Evolutionary conservation across 2,329 filamentous ascomycete species (phyloP), one percentile per base, ranked within the genome.

Genomic region (Fusarium continuum): DNA sequence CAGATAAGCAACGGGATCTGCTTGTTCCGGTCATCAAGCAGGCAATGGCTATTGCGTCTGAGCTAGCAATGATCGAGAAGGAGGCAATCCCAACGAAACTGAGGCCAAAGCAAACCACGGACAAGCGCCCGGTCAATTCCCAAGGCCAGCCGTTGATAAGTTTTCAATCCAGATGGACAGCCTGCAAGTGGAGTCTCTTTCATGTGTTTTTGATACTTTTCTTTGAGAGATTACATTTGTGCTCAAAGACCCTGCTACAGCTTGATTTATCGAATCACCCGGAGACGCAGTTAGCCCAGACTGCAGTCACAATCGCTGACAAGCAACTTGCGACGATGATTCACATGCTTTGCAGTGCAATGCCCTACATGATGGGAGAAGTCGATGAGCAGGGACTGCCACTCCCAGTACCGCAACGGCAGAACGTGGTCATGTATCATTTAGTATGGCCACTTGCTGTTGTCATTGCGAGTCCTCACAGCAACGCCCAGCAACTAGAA

Each of bases 331-430:
- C 20, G 25, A 26, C n/a, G 2, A 41, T 58, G 16, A 26, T 38
- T 36, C 13, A 29, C 17, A 45, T 39, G 31, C 16, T 64, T 7
- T 64, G 47, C 19, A 39, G 31, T 19, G 47, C 20, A 11, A 34
- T 64, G 19, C 60, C 54, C 3, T 64, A 51, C 28, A 2, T 64
- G 11, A 55, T 64, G 47, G 61, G 61, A 0, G 61, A 64, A n/a
- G 54, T 64, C 28, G 25, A 60, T 19, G 38, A 43, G 23, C 28
- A 60, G 17, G 61, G 61, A 14, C 13, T 41, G 13, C 54, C 60
- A 11, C 26, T 64, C 14, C 13, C 48, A 8, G 48, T 46, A 8
- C 60, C 61, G 8, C 47, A 64, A 17, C 43, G 40, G 5, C 60
- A 55, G 17, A 41, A 28, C 9, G 61, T 51, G 6, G 23, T 60